Base-by-base conservation (phyloP, 306 rosid species). In the Sophora flavescens region DNA sequence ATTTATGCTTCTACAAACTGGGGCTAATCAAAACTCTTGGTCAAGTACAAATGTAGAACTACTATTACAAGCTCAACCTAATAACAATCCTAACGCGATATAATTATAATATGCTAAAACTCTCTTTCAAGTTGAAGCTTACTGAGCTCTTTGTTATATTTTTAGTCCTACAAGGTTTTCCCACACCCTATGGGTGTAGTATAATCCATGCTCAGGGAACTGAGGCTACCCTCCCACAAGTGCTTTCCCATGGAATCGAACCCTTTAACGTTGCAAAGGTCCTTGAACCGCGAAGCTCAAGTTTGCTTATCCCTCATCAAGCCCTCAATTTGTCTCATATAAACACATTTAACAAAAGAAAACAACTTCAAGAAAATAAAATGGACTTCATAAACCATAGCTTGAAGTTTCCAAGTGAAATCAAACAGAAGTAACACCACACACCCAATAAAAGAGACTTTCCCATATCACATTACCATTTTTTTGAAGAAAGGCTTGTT, bases 401-500 rank as follows among this genome's bases (percentile, higher is more conserved):
- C 67, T 8, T 66, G 6, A 64, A 77, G 42, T 42, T 47, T 51
- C 16, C 12, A 8, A 8, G 26, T 26, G 47, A 47, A 50, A 61
- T 54, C 70, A 65, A 83, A 83, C n/a, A 42, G n/a, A 60, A 70
- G 41, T 2, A 45, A 28, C 44, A 72, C 12, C 69, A 58, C 32
- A 80, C 38, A 59, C 80, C 69, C 48, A 57, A 59, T 22, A n/a
- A 59, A 60, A 48, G 82, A 42, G 70, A 51, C 28, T 30, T 48
- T 48, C 17, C 63, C 32, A 70, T 30, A 70, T 81, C 13, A 80
- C 58, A 51, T 67, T 88, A 95, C 99, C 99, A 92, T 87, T 95
- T 95, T 83, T 86, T 88, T 16, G 99, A 87, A 76, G 97, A 36
- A 41, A 81, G 68, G 76, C 47, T 75, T 44, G 97, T 26, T 12